Base-by-base conservation (phyloP, 768 basidiomycete genomes). In the Sarcodon sp. region DNA sequence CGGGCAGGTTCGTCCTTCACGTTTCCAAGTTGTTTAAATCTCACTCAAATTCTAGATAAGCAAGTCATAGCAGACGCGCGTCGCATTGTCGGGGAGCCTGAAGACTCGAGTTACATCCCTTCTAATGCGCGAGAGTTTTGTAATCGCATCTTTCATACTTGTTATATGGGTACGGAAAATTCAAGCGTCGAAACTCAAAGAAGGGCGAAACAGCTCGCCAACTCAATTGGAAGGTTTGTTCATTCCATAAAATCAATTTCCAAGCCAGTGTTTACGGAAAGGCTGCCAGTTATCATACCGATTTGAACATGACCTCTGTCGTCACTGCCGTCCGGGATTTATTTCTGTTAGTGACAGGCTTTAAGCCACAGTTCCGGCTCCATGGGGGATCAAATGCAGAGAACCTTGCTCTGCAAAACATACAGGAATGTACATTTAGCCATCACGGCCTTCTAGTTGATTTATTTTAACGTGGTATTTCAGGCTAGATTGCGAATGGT, bases 91-190 rank as follows among this genome's bases (percentile, higher is more conserved):
- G 90, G 93, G 4, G 89, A 94, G 60, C 72, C 83, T 0, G 80
- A 80, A 47, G 80, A 76, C 50, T 94, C 93, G 1, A 66, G 66
- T 1, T 98, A 97, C 59, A 57, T 90, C 27, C 94, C 96, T 1
- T 72, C 77, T 0, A 92, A 99, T 61, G 79, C 93, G 0, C 77
- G 72, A 43, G 96, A 98, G 59, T 91, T 97, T 56, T 79, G 80
- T 27, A 72, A 69, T 47, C 73, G 90, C 21, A 82, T 98, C 47
- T 94, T 99, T 69, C 93, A 98, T 63, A 94, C 93, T 0, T 96
- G 91, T 64, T 99, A 94, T 65, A 98, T 99, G 96, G 94, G 94
- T 5, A 99, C 96, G 0, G 88, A 92, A 63, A 93, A 98, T 61
- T 97, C 94, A 6, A 89, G 83, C 51, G 63, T 63, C 0, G 96